These are phyloP conservation scores for Lathyrus tuberosus DNA, from an alignment of 306 rosid genomes.

Conservation along the genomic window DNA sequence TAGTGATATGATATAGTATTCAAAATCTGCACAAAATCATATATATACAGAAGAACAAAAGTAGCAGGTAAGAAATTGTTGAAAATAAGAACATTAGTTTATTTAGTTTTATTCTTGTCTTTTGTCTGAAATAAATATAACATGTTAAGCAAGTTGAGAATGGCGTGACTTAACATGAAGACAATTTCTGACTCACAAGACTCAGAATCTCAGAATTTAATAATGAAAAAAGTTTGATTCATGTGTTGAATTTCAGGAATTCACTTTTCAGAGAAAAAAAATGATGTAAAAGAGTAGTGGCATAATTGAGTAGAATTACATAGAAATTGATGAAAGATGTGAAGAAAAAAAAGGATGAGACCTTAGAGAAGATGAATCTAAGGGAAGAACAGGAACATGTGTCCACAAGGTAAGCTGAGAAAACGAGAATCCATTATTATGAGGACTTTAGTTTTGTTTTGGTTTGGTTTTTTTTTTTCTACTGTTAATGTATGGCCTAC, in stretches of 20 bases:
- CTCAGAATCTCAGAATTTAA: conserved; percentile 57
- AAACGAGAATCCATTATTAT: conserved; percentile 48
- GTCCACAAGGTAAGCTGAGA: conserved; percentile 43
- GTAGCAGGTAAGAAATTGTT: conserved; percentile 42
- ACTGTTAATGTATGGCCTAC: conserved; percentile 29
- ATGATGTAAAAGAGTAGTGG: not conserved
- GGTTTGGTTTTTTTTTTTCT: conserved; percentile 32
- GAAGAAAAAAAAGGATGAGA: conserved; percentile 11
- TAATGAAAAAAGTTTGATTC: conserved; percentile 45
- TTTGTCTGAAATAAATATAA: conserved; percentile 41
- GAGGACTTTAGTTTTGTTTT: conserved; percentile 25
- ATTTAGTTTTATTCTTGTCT: conserved; percentile 7
- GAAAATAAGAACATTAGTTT: too few species aligned
- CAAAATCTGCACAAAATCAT: conserved; percentile 51
- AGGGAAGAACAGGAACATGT: conserved; percentile 34
- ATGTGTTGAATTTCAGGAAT: conserved; percentile 40
- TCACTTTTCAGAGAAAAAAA: conserved; percentile 23
- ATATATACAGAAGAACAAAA: conserved; percentile 21
- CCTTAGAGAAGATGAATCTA: conserved; percentile 56
- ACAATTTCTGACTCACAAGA: conserved; percentile 74
- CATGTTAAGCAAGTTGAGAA: conserved; percentile 49
- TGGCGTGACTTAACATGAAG: conserved; percentile 51
- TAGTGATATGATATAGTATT: conserved; percentile 3
- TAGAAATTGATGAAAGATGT: conserved; percentile 28
- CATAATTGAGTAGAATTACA: conserved; percentile 8